Conservation (phyloP, 345 rosid species). For the Litchi chinensis region DNA sequence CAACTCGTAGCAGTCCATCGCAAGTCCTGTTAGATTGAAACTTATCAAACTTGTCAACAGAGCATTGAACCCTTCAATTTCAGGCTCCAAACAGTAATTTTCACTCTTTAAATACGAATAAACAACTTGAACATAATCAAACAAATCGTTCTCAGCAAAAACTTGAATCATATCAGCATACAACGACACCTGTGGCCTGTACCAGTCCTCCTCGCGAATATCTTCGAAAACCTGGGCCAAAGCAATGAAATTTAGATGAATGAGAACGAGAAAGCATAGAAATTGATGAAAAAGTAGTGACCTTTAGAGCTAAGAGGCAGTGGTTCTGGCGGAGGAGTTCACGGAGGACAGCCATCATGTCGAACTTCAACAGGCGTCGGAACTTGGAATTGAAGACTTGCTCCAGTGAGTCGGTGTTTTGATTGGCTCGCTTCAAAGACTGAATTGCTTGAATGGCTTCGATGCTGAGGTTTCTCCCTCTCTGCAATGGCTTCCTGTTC, state of each 20-base stretch:
- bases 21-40: constrained; percentile 43
- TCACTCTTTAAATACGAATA: constrained; percentile 48
- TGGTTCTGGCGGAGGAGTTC: constrained; percentile 79
- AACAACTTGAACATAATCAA: constrained; percentile 48
- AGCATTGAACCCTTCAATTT: constrained; percentile 52
- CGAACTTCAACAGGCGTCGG: constrained; percentile 75
- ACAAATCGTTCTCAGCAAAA: constrained; percentile 52
- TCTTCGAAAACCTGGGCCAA: constrained; percentile 64
- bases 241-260: not conserved
- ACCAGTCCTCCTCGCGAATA: constrained; percentile 71
- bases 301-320: constrained; percentile 66
- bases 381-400: constrained; percentile 47
- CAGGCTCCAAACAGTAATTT: constrained; percentile 42
- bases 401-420: constrained; percentile 23
- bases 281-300: constrained; percentile 6
- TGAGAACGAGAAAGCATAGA: not conserved
- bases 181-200: constrained; percentile 58
- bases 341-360: constrained; percentile 79
- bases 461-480: constrained; percentile 79
- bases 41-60: constrained; percentile 51
- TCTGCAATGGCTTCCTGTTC: constrained; percentile 75
- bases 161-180: constrained; percentile 60
- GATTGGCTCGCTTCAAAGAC: constrained; percentile 65
- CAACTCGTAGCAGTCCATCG: constrained; percentile 58
- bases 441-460: constrained; percentile 85